Conservation (phyloP, 257 asterid genomes). For the Fraxinus quadrangulata region DNA sequence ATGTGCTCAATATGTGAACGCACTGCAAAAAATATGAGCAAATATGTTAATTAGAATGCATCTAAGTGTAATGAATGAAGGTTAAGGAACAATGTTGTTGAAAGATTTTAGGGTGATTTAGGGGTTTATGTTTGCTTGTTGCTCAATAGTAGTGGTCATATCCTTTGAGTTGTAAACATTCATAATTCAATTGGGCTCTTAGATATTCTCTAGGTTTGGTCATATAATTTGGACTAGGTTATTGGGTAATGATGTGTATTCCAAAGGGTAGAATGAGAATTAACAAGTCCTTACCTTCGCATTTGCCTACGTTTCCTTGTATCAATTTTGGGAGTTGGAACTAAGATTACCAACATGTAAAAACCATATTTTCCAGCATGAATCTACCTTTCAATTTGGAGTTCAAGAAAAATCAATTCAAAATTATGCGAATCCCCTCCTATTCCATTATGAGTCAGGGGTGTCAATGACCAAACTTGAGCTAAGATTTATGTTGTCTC, state of each 20-base stretch:
- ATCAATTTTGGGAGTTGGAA: constrained; percentile 11
- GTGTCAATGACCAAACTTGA: constrained; percentile 7
- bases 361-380: not conserved
- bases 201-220: constrained; percentile 1
- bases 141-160: not conserved
- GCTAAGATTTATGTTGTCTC: constrained; percentile 12
- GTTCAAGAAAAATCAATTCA: constrained; percentile 8
- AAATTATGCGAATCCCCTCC: constrained; percentile 1
- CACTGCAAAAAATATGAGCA: constrained; percentile 2
- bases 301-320: not conserved
- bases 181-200: constrained; percentile 10
- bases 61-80: not conserved
- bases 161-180: constrained; percentile 10
- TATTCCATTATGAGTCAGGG: not conserved
- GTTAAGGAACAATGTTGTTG: not conserved
- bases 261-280: not conserved
- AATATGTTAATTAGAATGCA: not conserved
- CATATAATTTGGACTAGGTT: not conserved
- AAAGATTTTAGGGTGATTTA: constrained; percentile 15
- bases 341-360: constrained; percentile 1
- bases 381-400: not conserved
- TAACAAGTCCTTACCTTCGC: not conserved
- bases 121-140: constrained; percentile 9
- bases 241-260: not conserved
- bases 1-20: not conserved